Evolutionary conservation across 1,284 basidiomycete species (phyloP).

Genomic region (Anthracocystis walkeri): DNA sequence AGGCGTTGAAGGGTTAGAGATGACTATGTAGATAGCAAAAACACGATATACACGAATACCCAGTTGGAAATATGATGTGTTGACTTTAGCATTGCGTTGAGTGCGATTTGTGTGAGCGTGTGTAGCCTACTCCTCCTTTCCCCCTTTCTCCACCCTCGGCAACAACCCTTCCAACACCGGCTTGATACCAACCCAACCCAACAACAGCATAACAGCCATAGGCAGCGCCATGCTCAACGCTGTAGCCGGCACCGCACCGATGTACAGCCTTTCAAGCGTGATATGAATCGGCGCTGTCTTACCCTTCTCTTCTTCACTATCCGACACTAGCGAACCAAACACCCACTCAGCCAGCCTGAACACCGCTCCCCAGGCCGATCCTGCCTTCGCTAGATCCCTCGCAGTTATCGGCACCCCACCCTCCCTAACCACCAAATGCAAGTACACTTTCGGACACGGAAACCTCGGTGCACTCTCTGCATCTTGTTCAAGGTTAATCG

Average conservation of each 20-base stretch:
- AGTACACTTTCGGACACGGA: constrained; percentile 31
- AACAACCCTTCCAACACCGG: constrained; percentile 10
- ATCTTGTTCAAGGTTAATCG: constrained; percentile 20
- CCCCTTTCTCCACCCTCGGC: not conserved
- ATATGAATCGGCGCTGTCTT: constrained; percentile 33
- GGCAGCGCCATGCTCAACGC: constrained; percentile 11
- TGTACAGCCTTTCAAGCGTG: constrained; percentile 26
- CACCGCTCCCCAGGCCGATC: not conserved
- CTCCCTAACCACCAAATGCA: constrained; percentile 20
- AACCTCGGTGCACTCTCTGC: not conserved
- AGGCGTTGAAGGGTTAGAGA: constrained; percentile 39
- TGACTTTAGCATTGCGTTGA: too few species aligned
- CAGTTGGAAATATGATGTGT: too few species aligned
- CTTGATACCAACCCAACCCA: constrained; percentile 15
- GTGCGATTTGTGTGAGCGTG: too few species aligned
- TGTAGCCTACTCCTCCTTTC: constrained; percentile 8
- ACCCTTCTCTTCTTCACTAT: not conserved
- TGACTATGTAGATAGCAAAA: not conserved
- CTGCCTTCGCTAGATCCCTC: too few species aligned
- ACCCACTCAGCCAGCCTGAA: constrained; percentile 15
- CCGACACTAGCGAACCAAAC: constrained; percentile 13
- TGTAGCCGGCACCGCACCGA: constrained; percentile 21
- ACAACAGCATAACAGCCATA: not conserved
- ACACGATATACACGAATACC: too few species aligned
- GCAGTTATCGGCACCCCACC: constrained; percentile 17